Evolutionary conservation across 352 stramenopile species (phyloP).

Genomic region (Phytophthora fragariae): DNA sequence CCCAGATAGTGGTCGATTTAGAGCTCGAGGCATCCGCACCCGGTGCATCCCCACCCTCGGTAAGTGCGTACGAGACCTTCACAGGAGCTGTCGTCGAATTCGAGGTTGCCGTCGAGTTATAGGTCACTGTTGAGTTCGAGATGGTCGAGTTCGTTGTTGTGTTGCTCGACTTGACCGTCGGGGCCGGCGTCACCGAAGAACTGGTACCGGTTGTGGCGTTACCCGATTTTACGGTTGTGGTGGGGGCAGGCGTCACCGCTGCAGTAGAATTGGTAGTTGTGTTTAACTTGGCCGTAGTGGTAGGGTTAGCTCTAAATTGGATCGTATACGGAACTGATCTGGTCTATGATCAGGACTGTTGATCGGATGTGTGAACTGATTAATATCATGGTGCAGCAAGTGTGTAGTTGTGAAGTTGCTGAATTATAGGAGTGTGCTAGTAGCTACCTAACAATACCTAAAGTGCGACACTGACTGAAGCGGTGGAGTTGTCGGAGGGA

Average conservation of each 20-base stretch:
- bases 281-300: background rate
- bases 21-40: background rate
- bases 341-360: no score
- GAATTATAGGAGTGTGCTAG: no score
- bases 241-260: background rate
- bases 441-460: no score
- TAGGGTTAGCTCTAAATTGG: no score
- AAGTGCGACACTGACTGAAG: no score
- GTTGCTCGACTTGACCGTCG: conserved; percentile 13
- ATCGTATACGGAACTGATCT: no score
- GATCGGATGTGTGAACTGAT: no score
- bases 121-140: background rate
- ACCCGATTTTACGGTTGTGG: conserved; percentile 9
- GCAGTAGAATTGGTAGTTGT: background rate
- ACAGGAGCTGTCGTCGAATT: background rate
- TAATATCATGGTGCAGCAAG: no score
- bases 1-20: background rate
- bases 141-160: conserved; percentile 4
- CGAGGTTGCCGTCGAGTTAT: background rate
- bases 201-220: conserved; percentile 10
- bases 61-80: background rate
- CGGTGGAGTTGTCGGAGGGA: no score
- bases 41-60: background rate
- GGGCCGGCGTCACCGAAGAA: conserved; percentile 3
- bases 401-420: no score